phyloP scores from a whole-genome alignment of 2,329 filamentous ascomycete genomes.

The Beauveria rudraprayagi region DNA sequence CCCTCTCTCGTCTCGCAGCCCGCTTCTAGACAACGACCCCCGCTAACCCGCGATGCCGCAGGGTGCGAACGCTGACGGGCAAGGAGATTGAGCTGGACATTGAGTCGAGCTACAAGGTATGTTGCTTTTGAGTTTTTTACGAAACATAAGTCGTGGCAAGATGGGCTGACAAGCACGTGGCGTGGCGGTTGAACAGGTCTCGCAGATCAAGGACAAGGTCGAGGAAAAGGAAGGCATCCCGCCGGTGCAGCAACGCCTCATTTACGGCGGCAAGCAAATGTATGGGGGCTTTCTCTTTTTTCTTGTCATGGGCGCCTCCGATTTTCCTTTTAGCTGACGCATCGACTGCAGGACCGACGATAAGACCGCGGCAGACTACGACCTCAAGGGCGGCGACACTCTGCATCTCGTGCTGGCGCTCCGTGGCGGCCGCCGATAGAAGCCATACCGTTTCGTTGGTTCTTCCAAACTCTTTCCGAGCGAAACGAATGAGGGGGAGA shows the following conservation, averaged over 20 bases:
- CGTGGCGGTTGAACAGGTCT: conserved; percentile 50
- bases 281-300: conserved; percentile 29
- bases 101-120: conserved; percentile 85
- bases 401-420: conserved; percentile 93
- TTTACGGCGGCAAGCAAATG: conserved; percentile 98
- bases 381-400: conserved; percentile 83
- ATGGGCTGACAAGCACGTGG: background rate
- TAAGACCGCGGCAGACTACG: conserved; percentile 85
- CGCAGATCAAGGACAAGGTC: conserved; percentile 96
- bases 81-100: conserved; percentile 99
- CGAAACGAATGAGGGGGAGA: background rate
- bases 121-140: conserved; percentile 2
- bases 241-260: conserved; percentile 90
- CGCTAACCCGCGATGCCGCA: conserved; percentile 28
- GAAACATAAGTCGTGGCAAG: too few species aligned
- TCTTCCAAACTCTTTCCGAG: background rate
- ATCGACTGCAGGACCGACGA: conserved; percentile 68
- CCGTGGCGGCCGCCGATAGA: conserved; percentile 55
- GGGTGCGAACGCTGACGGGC: conserved; percentile 93
- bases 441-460: background rate
- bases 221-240: conserved; percentile 99
- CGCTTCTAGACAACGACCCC: too few species aligned
- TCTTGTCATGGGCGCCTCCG: background rate
- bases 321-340: background rate
- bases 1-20: background rate